These are phyloP conservation scores for Dendrobium officinale DNA, from an alignment of 106 monocot species.

Conservation along the genomic window DNA sequence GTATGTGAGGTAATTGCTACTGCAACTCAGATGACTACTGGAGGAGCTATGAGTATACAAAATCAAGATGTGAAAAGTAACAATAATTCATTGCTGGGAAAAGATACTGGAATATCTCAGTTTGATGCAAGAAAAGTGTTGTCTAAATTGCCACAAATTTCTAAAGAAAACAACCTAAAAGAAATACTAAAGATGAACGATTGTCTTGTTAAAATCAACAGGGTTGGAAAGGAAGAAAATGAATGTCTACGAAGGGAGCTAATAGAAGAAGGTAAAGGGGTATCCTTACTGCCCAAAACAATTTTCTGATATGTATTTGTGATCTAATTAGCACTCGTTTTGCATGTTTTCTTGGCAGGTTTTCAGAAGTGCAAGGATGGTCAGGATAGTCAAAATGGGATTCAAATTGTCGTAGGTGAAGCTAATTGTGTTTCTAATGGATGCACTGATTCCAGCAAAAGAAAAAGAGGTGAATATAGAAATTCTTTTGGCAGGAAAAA, in stretches of 20 bases:
- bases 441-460: not conserved
- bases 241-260: not conserved
- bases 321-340: not conserved
- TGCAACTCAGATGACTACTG: constrained; percentile 10
- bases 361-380: constrained; percentile 6
- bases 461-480: not conserved
- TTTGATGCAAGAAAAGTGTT: not conserved
- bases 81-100: constrained; percentile 10
- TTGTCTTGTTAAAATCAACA: constrained; percentile 2
- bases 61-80: constrained; percentile 16
- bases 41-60: constrained; percentile 1
- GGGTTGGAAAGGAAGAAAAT: constrained; percentile 12
- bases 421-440: not conserved
- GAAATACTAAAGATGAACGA: constrained; percentile 4
- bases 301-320: not conserved
- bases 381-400: not conserved
- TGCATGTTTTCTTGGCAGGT: constrained; percentile 16
- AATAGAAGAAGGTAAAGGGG: constrained; percentile 21
- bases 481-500: not conserved
- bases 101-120: constrained; percentile 10
- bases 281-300: not conserved
- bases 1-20: constrained; percentile 16
- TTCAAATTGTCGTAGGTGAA: constrained; percentile 5
- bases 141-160: constrained; percentile 7
- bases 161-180: not conserved